Percentiles rank a stretch among this genome's conserved stretches.
These are phyloP conservation scores for Carex littledalei DNA, from an alignment of 176 grass and related monocot species.

Conservation along the genomic window DNA sequence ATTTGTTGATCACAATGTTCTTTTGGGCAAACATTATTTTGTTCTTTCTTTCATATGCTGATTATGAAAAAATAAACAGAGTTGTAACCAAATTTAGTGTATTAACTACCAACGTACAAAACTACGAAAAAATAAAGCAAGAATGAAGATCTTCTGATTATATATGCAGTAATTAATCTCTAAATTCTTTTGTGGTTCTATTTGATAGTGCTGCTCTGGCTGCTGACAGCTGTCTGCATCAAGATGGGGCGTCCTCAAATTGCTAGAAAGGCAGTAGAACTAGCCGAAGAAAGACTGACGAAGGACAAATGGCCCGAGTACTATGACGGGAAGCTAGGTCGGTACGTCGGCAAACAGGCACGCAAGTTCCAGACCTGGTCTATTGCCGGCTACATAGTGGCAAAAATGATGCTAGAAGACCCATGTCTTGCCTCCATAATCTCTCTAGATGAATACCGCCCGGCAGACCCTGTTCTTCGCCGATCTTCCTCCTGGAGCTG, in stretches of 20 bases:
- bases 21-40: neutral
- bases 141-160: neutral
- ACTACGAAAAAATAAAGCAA: neutral
- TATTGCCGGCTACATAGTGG: constrained; percentile 83
- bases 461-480: constrained; percentile 51
- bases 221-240: constrained; percentile 81
- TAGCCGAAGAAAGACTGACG: constrained; percentile 55
- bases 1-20: neutral
- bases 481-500: constrained; percentile 70
- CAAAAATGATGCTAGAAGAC: constrained; percentile 90
- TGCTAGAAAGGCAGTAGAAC: constrained; percentile 65
- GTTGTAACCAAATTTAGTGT: neutral
- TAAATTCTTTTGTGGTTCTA: neutral
- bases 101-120: neutral
- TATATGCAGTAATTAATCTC: neutral
- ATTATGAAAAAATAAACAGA: neutral
- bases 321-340: constrained; percentile 83
- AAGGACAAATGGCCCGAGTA: constrained; percentile 98
- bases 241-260: constrained; percentile 77
- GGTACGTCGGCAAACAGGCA: constrained; percentile 81
- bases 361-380: constrained; percentile 93
- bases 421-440: constrained; percentile 71
- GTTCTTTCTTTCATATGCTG: neutral
- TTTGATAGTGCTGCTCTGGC: constrained; percentile 72
- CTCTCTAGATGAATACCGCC: constrained; percentile 55